Evolutionary conservation across 2,329 filamentous ascomycete genomes (phyloP), one percentile per base, ranked within the genome.

Genomic region (Penicillium nordicum): DNA sequence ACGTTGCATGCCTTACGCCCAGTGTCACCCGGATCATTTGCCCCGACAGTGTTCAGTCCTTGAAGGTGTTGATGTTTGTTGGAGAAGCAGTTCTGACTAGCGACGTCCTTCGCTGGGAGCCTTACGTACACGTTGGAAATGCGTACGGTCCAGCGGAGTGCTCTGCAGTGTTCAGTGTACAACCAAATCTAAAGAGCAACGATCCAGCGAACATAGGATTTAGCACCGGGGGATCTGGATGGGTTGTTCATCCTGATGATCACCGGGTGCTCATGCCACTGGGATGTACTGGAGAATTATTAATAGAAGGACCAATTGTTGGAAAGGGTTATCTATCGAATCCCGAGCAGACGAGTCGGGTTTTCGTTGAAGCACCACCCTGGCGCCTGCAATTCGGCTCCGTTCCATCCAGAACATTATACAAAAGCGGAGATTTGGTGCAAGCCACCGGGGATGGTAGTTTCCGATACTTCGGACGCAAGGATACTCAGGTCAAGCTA

Each of bases 141-240:
- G 70, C 68, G 3, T 77, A 78, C 58, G 76, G 76, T 2, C 74
- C 74, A 0, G 71, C 70, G 0, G 74, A 77, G 42, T 74, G 70
- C 52, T 71, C 69, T 14, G 69, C 67, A 4, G 60, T 73, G 6
- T 62, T 58, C 38, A 58, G 57, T 43, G 66, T 72, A 5, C 70
- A 72, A 9, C 69, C 69, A n/a, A 41, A 43, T 14, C 41, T 58
- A 2, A 11, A 43, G 21, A 9, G 5, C 16, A 5, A 37, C 1
- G 52, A 55, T 14, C 37, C 52, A 12, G 8, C 45, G 3, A 55
- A 55, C 4, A 54, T 54, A 6, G 52, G 52, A 7, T 54, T 49
- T 16, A 4, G 14, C 30, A 55, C 53, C 7, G 53, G 53, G 1
- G 32, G 53, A 10, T 12, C 8, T 40, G 53, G 53, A 23, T 55